Percentiles rank a stretch among this genome's conserved stretches.
Conservation (phyloP, 2,329 filamentous ascomycete species). For the Helicocarpus griseus region DNA sequence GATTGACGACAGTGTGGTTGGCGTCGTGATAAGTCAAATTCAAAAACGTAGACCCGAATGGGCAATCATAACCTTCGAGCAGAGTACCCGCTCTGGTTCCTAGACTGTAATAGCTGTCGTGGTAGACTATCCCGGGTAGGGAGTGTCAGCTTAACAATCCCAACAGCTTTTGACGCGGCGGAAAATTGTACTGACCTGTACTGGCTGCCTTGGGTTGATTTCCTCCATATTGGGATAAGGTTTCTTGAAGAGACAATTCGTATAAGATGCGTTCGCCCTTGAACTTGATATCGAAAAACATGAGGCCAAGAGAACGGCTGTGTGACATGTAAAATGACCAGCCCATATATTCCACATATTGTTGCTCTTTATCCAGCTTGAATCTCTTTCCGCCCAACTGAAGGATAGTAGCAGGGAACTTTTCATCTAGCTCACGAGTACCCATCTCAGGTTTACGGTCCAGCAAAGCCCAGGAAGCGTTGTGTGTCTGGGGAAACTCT, state of each 20-base stretch:
- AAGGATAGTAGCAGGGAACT: conserved; percentile 21
- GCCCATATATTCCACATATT: conserved; percentile 45
- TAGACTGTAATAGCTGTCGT: conserved; percentile 26
- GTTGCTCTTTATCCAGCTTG: conserved; percentile 34
- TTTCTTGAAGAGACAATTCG: conserved; percentile 45
- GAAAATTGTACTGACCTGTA: conserved; percentile 10
- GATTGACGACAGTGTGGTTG: conserved; percentile 21
- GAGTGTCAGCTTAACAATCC: neutral
- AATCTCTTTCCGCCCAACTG: conserved; percentile 32
- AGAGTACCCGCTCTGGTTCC: conserved; percentile 15
- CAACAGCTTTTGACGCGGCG: neutral
- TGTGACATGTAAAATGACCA: conserved; percentile 44
- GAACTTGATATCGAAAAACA: conserved; percentile 43
- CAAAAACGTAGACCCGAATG: conserved; percentile 18
- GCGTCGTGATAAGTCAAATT: conserved; percentile 20
- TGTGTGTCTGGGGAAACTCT: conserved; percentile 24
- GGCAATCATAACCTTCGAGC: conserved; percentile 21
- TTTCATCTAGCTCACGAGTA: conserved; percentile 8
- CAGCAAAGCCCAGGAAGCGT: conserved; percentile 16
- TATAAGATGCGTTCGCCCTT: conserved; percentile 44
- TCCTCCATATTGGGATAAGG: conserved; percentile 43
- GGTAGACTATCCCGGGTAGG: conserved; percentile 17
- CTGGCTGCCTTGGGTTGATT: conserved; percentile 11
- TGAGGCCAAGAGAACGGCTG: conserved; percentile 36
- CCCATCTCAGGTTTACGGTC: conserved; percentile 6